phyloP scores from a whole-genome alignment of 345 rosid species.

The Corymbia maculata region DNA sequence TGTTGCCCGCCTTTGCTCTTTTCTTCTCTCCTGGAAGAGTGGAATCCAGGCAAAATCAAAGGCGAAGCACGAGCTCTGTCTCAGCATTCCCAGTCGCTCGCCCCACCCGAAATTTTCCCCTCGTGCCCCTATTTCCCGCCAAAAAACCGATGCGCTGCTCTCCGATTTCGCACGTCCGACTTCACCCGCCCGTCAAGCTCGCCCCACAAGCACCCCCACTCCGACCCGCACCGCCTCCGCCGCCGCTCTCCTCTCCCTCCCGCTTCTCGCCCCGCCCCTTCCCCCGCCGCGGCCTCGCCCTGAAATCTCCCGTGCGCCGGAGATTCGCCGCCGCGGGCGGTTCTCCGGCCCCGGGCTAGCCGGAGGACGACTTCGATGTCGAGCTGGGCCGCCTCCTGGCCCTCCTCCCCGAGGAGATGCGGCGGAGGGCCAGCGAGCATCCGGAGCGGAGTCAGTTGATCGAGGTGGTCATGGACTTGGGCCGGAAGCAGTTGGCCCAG shows the following conservation, averaged over 20 bases:
- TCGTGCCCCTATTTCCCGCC: not conserved
- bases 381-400: slow-evolving; percentile 67
- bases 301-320: not conserved
- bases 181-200: not conserved
- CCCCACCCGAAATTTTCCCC: not conserved
- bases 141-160: not conserved
- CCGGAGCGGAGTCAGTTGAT: slow-evolving; percentile 47
- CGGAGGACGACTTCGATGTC: slow-evolving; percentile 29
- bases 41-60: not conserved
- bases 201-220: not conserved
- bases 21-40: not conserved
- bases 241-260: not conserved
- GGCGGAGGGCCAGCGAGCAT: slow-evolving; percentile 43
- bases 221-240: not conserved
- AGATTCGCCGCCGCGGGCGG: not conserved
- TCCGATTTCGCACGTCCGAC: not conserved
- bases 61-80: not conserved
- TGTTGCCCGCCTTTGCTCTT: not conserved
- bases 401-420: slow-evolving; percentile 60
- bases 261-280: not conserved
- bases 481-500: slow-evolving; percentile 75
- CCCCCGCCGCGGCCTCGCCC: not conserved
- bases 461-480: slow-evolving; percentile 87
- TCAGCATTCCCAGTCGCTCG: not conserved
- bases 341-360: not conserved